Percentiles rank a stretch among this genome's conserved stretches.
Evolutionary conservation across 768 basidiomycete genomes (phyloP).

Genomic region (Paxillus rubicundulus): DNA sequence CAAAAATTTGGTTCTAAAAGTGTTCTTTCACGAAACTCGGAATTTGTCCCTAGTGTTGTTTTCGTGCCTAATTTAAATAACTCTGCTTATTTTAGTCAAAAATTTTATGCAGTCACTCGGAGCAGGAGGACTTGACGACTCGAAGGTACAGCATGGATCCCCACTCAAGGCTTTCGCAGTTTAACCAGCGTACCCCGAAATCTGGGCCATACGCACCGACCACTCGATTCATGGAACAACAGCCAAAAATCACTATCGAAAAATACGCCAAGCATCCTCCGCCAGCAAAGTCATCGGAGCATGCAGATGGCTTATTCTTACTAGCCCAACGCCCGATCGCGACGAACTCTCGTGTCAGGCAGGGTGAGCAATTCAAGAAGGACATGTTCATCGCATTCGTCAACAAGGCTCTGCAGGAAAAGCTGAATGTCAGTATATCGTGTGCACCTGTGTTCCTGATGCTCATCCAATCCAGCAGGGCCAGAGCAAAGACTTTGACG

Average conservation of each 20-base stretch:
- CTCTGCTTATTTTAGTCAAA: not conserved
- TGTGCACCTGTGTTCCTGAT: slow-evolving; percentile 6
- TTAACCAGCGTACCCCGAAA: slow-evolving; percentile 70
- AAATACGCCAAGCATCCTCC: slow-evolving; percentile 42
- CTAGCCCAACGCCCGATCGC: slow-evolving; percentile 56
- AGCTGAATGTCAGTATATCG: slow-evolving; percentile 53
- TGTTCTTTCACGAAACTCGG: no score
- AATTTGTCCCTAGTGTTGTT: no score
- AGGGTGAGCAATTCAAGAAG: slow-evolving; percentile 72
- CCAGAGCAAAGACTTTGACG: slow-evolving; percentile 72
- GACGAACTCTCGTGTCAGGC: slow-evolving; percentile 75
- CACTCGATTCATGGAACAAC: slow-evolving; percentile 44
- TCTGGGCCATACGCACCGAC: slow-evolving; percentile 54
- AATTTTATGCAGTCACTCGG: not conserved
- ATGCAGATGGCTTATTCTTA: slow-evolving; percentile 13
- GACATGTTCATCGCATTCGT: slow-evolving; percentile 86
- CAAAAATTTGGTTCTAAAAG: no score
- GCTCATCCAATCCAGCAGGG: slow-evolving; percentile 48
- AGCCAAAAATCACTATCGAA: slow-evolving; percentile 42
- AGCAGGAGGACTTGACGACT: not conserved
- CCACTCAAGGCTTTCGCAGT: slow-evolving; percentile 72
- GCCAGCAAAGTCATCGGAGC: slow-evolving; percentile 21
- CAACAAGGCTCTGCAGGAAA: slow-evolving; percentile 75
- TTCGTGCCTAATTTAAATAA: not conserved
- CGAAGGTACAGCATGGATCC: slow-evolving; percentile 56